Evolutionary conservation across 495 filamentous ascomycete genomes (phyloP).

Genomic region (Aspergillus affinis): DNA sequence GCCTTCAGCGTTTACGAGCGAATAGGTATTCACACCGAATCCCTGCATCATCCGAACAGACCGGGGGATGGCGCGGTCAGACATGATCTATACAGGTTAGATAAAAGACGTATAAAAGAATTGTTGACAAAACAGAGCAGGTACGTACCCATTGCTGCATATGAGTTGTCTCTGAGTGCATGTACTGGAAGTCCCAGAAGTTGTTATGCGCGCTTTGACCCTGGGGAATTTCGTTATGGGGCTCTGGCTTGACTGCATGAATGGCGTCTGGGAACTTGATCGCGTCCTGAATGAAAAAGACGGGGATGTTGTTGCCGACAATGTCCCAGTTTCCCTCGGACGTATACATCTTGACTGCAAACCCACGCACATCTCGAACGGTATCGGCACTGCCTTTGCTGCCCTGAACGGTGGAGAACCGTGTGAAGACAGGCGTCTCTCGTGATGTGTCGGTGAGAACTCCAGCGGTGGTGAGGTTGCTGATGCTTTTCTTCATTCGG

Average conservation of each 20-base stretch:
- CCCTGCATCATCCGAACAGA: slow-evolving; percentile 79
- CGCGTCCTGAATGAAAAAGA: slow-evolving; percentile 76
- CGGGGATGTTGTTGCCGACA: slow-evolving; percentile 73
- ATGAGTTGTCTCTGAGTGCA: slow-evolving; percentile 72
- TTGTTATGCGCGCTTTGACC: slow-evolving; percentile 64
- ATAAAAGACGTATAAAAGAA: slow-evolving; percentile 36
- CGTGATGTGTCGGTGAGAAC: slow-evolving; percentile 79
- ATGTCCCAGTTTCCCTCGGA: slow-evolving; percentile 62
- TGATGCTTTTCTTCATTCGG: slow-evolving; percentile 65
- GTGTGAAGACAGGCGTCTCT: slow-evolving; percentile 74
- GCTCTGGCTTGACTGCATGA: slow-evolving; percentile 80
- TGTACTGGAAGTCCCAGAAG: slow-evolving; percentile 55
- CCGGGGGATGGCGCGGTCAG: slow-evolving; percentile 69
- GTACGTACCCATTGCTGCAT: slow-evolving; percentile 75
- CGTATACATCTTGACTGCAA: slow-evolving; percentile 75
- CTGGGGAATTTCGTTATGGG: slow-evolving; percentile 70
- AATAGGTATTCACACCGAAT: slow-evolving; percentile 76
- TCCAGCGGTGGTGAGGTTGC: slow-evolving; percentile 68
- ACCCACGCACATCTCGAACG: slow-evolving; percentile 78
- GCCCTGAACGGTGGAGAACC: slow-evolving; percentile 83
- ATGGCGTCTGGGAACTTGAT: slow-evolving; percentile 72
- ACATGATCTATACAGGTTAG: slow-evolving; percentile 79
- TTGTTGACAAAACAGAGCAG: not conserved
- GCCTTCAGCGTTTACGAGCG: slow-evolving; percentile 61
- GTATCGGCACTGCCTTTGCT: slow-evolving; percentile 77